phyloP scores from a whole-genome alignment of 2,329 filamentous ascomycete species.

The Aspergillus proliferans region DNA sequence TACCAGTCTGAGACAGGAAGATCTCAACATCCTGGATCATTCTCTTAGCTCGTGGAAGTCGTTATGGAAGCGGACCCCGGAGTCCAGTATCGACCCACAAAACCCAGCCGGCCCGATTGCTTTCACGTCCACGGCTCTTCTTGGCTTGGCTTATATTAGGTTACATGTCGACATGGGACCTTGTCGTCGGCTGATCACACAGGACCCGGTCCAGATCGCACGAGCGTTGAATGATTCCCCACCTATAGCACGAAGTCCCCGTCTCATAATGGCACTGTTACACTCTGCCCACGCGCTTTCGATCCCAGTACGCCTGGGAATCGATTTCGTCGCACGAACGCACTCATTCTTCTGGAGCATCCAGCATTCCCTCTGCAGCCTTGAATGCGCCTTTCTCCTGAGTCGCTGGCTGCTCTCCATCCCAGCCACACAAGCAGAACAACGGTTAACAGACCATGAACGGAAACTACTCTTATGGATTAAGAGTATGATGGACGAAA shows the following conservation, averaged over 20 bases:
- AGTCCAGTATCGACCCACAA: conserved; percentile 50
- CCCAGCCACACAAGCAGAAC: conserved; percentile 37
- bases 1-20: conserved; percentile 39
- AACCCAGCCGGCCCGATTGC: conserved; percentile 49
- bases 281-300: conserved; percentile 52
- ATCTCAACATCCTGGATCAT: conserved; percentile 40
- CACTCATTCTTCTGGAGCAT: conserved; percentile 53
- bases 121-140: conserved; percentile 46
- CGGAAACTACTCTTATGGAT: conserved; percentile 44
- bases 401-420: conserved; percentile 43
- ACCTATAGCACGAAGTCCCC: conserved; percentile 38
- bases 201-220: conserved; percentile 44
- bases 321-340: conserved; percentile 48
- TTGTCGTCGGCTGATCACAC: conserved; percentile 41
- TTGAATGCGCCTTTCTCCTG: conserved; percentile 48
- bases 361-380: conserved; percentile 49
- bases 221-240: conserved; percentile 39
- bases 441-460: conserved; percentile 42
- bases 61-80: conserved; percentile 48
- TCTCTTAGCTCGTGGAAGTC: conserved; percentile 48
- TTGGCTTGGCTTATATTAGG: conserved; percentile 44
- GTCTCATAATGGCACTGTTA: conserved; percentile 45
- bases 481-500: conserved; percentile 46
- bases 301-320: conserved; percentile 48
- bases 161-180: conserved; percentile 44